Base-by-base conservation (phyloP, 495 filamentous ascomycete genomes). In the Hyaloscypha variabilis region DNA sequence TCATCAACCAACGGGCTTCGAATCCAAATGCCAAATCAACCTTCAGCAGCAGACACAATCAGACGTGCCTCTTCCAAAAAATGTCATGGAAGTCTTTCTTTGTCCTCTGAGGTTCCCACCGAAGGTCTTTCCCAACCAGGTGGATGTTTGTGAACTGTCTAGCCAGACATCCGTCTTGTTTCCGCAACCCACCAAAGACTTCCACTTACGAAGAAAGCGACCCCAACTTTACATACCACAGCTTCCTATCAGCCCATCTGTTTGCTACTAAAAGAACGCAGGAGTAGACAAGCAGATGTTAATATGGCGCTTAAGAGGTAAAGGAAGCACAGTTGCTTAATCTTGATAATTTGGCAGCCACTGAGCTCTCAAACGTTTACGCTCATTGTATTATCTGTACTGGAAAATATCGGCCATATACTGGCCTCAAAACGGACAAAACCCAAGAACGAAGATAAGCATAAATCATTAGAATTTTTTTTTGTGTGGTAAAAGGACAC, bases 131-230 rank as follows among this genome's bases (percentile, higher is more conserved):
- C 24, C 34, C 30, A 1, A 69, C 14, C 58, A 58, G 36, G 6
- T 34, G 26, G 5, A 53, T 66, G 19, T 59, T 34, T 10, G 67
- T 57, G 28, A 46, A 17, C 39, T 46, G 19, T 17, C 14, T 4
- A 46, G 13, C 39, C 39, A 11, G 11, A 46, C 17, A 46, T 46
- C 13, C 14, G 39, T 17, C 10, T 17, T 11, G 39, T n/a, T n/a
- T n/a, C n/a, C 39, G 0, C 6, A 14, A 46, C 11, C 63, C 8
- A 23, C 26, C 8, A 24, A 25, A 24, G 23, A 21, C 26, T n/a
- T 63, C n/a, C 46, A 70, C 63, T 59, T 65, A 70, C 77, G 76
- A n/a, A 66, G 70, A 23, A 60, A 74, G 73, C 46, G 80, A 74
- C 3, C 67, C 69, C 36, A 81, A 57, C 71, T 83, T 81, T 8